phyloP scores from a whole-genome alignment of 257 asterid genomes.

The Solanum gandarillasii region DNA sequence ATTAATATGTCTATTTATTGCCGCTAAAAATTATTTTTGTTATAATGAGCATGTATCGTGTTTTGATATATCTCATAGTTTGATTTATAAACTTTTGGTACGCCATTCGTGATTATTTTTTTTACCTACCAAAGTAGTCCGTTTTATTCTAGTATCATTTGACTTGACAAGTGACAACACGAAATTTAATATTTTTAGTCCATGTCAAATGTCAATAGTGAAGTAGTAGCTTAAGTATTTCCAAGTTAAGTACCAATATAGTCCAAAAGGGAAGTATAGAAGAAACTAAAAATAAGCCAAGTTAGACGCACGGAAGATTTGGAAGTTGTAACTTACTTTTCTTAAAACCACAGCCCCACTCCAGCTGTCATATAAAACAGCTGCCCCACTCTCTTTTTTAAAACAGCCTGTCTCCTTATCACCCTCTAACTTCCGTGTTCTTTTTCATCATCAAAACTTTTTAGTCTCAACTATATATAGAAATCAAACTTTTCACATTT shows the following conservation, averaged over 20 bases:
- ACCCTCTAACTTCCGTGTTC: not conserved
- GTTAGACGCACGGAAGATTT: not conserved
- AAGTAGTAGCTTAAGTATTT: not conserved
- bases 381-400: not conserved
- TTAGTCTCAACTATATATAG: not conserved
- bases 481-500: not conserved
- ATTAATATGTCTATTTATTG: no score
- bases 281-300: not conserved
- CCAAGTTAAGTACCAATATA: not conserved
- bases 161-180: not conserved
- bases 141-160: not conserved
- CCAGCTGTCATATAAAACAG: not conserved
- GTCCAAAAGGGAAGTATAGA: not conserved
- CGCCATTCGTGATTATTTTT: not conserved
- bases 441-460: not conserved
- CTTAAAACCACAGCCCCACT: not conserved
- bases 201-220: not conserved
- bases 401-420: not conserved
- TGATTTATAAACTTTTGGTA: not conserved
- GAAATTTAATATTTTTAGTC: not conserved
- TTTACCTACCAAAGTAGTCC: not conserved
- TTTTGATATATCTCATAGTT: no score
- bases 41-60: no score
- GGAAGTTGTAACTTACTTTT: not conserved
- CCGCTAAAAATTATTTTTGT: fast-evolving